A percentile compares a stretch with the other conserved stretches of the same genome.
These are phyloP conservation scores for Panicum hallii DNA, from an alignment of 202 grass and related monocot species.

Conservation along the genomic window DNA sequence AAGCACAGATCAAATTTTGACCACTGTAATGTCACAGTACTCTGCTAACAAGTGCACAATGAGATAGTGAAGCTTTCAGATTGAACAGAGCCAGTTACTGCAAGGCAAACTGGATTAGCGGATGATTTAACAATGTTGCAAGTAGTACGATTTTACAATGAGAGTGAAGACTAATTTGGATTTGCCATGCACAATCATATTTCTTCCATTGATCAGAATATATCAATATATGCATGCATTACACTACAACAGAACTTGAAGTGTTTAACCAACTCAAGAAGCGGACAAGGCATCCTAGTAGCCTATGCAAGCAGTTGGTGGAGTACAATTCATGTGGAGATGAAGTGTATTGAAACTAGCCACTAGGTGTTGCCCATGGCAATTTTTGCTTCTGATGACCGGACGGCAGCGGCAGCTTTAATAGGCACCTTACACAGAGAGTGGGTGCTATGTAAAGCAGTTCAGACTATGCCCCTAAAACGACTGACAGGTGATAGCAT, in stretches of 20 bases:
- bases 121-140: not conserved
- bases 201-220: not conserved
- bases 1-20: not conserved
- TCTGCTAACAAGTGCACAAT: not conserved
- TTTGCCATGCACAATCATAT: not conserved
- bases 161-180: not conserved
- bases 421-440: not conserved
- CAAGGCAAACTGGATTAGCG: not conserved
- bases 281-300: not conserved
- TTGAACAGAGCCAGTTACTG: not conserved
- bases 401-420: not conserved
- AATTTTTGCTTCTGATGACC: not conserved
- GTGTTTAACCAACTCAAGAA: not conserved
- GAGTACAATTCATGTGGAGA: not conserved
- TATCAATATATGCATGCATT: not conserved
- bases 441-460: too few relatives aligned
- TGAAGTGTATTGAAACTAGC: not conserved
- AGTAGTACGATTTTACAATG: not conserved
- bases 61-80: not conserved
- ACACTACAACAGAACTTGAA: not conserved
- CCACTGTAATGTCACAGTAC: not conserved
- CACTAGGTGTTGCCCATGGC: not conserved
- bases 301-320: not conserved
- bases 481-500: slow-evolving; percentile 3
- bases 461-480: not conserved